Evolutionary conservation across 768 basidiomycete species (phyloP), one percentile per base, ranked within the genome.

Genomic region (Panellus pusillus): DNA sequence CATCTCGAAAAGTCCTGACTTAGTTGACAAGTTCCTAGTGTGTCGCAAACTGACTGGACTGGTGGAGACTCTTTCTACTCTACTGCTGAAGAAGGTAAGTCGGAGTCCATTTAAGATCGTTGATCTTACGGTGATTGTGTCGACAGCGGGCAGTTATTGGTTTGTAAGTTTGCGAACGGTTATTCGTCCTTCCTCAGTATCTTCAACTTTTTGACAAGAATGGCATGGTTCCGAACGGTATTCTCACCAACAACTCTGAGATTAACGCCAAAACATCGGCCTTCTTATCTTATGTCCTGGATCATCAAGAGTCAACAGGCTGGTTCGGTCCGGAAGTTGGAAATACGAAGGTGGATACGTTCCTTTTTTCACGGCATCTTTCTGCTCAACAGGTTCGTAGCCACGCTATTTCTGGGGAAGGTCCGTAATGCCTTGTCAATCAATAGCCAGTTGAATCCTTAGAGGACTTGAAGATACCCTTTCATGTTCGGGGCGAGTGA

Each of bases 271-370:
- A 76, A 58, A 78, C 79, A 0, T 73, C 74, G 12, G 68, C 70
- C 14, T 81, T 81, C 62, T 65, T 82, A 24, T 67, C 74, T 40
- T 80, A 80, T 55, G 80, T 81, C 6, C 58, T 82, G n/a, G 69
- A 67, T 48, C 74, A 80, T 50, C 81, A 81, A 61, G 79, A 80
- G 56, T 71, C 73, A 4, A 76, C 77, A 7, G 81, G 81, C 5
- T 81, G 81, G 81, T 68, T 82, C 28, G 81, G 80, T 2, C 80
- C 81, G 4, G 80, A 81, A 56, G 78, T 79, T n/a, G 73, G 73
- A 51, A 80, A 78, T 9, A 74, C 66, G 31, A 80, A 81, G 32
- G 32, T 35, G 11, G 3, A 11, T 35, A 35, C 14, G 3, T 35
- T 35, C 3, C 32, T 35, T 9, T 35, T 14, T 35, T 35, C 24